Evolutionary conservation across 306 rosid genomes (phyloP).

Genomic region (Crataegus laevigata): DNA sequence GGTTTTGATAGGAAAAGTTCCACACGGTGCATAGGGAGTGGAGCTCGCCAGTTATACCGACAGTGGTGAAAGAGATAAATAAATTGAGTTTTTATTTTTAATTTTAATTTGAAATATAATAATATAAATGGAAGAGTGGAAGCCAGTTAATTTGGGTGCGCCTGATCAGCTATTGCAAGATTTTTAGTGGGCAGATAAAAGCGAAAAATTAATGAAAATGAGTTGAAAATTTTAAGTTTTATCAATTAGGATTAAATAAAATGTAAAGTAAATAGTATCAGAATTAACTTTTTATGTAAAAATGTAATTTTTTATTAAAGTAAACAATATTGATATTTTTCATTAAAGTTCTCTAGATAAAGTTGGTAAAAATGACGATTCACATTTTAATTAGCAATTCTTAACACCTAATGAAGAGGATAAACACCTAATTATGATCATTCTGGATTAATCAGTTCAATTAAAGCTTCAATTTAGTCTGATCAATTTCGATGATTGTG

Average conservation of each 20-base stretch:
- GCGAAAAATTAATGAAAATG: no score
- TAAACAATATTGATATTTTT: no score
- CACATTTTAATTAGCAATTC: not conserved
- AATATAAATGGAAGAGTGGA: not conserved
- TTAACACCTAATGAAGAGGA: not conserved
- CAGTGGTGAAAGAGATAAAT: slow-evolving; percentile 15
- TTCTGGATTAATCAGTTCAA: not conserved
- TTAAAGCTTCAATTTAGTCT: not conserved
- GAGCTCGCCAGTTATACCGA: slow-evolving; percentile 42
- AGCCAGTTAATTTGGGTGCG: slow-evolving; percentile 14
- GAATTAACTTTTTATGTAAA: no score
- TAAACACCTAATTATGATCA: not conserved
- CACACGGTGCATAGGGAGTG: slow-evolving; percentile 41
- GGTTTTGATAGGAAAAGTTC: slow-evolving; percentile 15
- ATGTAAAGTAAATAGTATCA: no score
- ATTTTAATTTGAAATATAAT: not conserved
- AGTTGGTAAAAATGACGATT: not conserved
- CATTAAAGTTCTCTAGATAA: no score
- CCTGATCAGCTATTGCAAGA: not conserved
- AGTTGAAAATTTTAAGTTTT: no score
- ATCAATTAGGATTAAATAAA: no score
- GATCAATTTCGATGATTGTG: not conserved
- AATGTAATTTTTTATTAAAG: no score
- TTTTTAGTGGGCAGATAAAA: slow-evolving; percentile 9
- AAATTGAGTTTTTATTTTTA: not conserved